phyloP scores from a whole-genome alignment of 2,329 filamentous ascomycete species.

The Huntiella bhutanensis region DNA sequence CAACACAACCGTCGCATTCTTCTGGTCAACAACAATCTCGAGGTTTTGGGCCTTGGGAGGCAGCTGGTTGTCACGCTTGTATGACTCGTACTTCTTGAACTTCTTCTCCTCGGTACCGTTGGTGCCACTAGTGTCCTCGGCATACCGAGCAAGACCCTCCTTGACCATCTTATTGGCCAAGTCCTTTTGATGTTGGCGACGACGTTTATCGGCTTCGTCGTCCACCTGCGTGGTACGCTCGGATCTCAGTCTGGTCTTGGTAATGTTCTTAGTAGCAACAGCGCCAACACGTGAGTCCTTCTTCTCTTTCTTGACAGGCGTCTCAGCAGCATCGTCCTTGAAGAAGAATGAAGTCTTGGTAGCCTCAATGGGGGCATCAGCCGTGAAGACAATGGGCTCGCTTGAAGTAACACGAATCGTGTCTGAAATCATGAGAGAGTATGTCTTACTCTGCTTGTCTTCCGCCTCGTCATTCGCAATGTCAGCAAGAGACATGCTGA shows the following conservation, averaged over 20 bases:
- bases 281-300: conserved; percentile 67
- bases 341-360: conserved; percentile 98
- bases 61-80: conserved; percentile 93
- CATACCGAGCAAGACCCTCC: conserved; percentile 69
- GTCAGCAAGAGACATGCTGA: conserved; percentile 79
- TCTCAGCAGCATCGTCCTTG: conserved; percentile 80
- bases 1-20: conserved; percentile 75
- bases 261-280: conserved; percentile 87
- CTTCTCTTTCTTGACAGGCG: conserved; percentile 78
- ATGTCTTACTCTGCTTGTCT: conserved; percentile 74
- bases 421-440: conserved; percentile 80
- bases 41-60: conserved; percentile 67
- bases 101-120: conserved; percentile 92
- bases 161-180: conserved; percentile 72
- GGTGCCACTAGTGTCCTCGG: conserved; percentile 64
- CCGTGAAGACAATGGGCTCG: conserved; percentile 82
- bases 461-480: conserved; percentile 73
- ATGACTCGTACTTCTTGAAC: conserved; percentile 98
- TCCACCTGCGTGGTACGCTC: conserved; percentile 77
- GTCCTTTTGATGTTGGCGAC: conserved; percentile 84
- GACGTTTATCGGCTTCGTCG: conserved; percentile 72
- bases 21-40: conserved; percentile 75
- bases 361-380: conserved; percentile 75
- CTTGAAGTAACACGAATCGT: conserved; percentile 68
- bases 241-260: conserved; percentile 75